phyloP scores from a whole-genome alignment of 768 basidiomycete species.

The Psilocybe tampanensis region DNA sequence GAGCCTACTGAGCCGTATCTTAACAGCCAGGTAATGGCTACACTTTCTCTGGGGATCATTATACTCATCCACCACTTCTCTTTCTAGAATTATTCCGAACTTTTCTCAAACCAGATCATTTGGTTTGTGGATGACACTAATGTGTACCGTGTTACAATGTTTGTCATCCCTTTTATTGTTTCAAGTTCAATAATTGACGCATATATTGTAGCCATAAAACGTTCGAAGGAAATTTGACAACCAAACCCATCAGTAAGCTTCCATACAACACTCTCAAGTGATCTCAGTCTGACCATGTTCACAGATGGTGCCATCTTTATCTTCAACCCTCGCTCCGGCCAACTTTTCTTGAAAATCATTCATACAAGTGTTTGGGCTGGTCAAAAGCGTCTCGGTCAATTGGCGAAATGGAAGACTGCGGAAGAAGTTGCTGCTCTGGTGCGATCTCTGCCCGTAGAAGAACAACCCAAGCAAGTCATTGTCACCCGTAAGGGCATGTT shows the following conservation, averaged over 20 bases:
- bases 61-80: conserved; percentile 3
- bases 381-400: conserved; percentile 98
- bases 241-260: conserved; percentile 90
- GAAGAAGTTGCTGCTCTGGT: conserved; percentile 99
- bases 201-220: conserved; percentile 80
- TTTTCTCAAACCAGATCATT: conserved; percentile 98
- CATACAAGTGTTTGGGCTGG: conserved; percentile 99
- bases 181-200: conserved; percentile 6
- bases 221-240: conserved; percentile 99
- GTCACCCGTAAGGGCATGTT: conserved; percentile 99
- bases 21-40: conserved; percentile 77
- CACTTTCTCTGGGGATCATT: not conserved
- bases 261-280: not conserved
- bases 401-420: conserved; percentile 99
- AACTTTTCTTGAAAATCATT: conserved; percentile 98
- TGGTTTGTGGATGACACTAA: conserved; percentile 99
- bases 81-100: conserved; percentile 81
- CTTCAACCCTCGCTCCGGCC: conserved; percentile 98
- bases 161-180: conserved; percentile 21
- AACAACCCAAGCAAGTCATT: conserved; percentile 99
- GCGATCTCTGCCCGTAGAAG: conserved; percentile 98
- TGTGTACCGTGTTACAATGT: conserved; percentile 98
- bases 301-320: conserved; percentile 96
- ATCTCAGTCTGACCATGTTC: conserved; percentile 11
- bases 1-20: conserved; percentile 99